A percentile compares a stretch with the other conserved stretches of the same genome.
phyloP scores from a whole-genome alignment of 192 early-diverging fungal genomes.

The Coemansia sp. region DNA sequence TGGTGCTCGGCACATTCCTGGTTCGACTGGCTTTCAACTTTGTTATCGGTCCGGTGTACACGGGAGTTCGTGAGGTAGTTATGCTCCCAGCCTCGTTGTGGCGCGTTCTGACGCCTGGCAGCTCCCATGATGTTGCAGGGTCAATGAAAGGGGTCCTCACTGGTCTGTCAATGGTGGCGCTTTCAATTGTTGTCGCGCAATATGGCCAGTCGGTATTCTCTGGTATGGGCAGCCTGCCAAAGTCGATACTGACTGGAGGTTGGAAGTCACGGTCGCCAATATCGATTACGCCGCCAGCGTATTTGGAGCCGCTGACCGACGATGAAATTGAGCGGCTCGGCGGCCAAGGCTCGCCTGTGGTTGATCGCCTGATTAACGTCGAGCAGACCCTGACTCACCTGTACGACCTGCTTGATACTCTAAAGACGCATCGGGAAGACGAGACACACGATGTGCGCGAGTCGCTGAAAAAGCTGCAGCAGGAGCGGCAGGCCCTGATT shows the following conservation, averaged over 20 bases:
- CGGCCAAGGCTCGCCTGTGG: constrained; percentile 35
- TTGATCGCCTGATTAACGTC: constrained; percentile 36
- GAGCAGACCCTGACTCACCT: constrained; percentile 47
- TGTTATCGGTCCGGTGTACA: constrained; percentile 29
- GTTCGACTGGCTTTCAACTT: constrained; percentile 20
- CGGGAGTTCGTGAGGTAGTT: constrained; percentile 29
- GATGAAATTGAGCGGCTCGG: constrained; percentile 36
- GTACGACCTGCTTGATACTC: constrained; percentile 40
- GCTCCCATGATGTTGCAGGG: constrained; percentile 23
- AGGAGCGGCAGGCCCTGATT: constrained; percentile 32
- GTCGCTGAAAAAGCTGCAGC: constrained; percentile 36
- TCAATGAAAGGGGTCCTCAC: constrained; percentile 30
- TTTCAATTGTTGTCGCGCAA: constrained; percentile 37
- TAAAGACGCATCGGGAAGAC: constrained; percentile 41
- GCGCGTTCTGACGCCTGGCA: constrained; percentile 20
- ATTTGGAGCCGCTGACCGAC: constrained; percentile 32
- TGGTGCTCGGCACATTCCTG: constrained; percentile 24
- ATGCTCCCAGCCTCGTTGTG: constrained; percentile 33
- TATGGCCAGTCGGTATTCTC: constrained; percentile 24
- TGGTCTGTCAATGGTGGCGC: constrained; percentile 32
- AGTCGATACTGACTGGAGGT: background rate
- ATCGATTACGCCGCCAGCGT: constrained; percentile 5
- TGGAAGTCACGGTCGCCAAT: constrained; percentile 8
- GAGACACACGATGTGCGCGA: constrained; percentile 43
- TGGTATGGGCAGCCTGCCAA: constrained; percentile 14